Evolutionary conservation across 169 alveolate species (phyloP).

Genomic region (Besnoitia besnoiti): DNA sequence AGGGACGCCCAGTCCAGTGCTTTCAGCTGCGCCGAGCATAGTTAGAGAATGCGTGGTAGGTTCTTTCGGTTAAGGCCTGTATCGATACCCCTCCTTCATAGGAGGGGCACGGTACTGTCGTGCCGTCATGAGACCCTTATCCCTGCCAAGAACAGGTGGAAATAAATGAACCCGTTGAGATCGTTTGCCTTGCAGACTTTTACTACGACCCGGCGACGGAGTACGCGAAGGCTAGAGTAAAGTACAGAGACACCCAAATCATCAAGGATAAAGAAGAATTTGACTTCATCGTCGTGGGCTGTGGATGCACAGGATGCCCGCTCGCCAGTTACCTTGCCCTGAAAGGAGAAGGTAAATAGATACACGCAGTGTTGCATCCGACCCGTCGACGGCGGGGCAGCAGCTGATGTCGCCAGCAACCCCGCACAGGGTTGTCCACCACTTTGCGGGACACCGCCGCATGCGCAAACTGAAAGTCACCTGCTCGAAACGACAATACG

Average conservation of each 20-base stretch:
- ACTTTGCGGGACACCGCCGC: not conserved
- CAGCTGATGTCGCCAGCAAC: not conserved
- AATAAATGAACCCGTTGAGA: too few relatives aligned
- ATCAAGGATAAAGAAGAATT: constrained; percentile 39
- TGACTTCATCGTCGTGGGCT: constrained; percentile 78
- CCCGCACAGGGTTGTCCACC: not conserved
- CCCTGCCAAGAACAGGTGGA: too few relatives aligned
- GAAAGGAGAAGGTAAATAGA: constrained; percentile 6
- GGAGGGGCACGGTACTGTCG: too few relatives aligned
- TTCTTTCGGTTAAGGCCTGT: too few relatives aligned
- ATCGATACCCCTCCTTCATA: too few relatives aligned
- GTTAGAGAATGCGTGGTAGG: too few relatives aligned
- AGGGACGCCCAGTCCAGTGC: not conserved
- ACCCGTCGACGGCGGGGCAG: not conserved
- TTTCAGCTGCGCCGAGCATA: too few relatives aligned
- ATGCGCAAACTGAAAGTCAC: not conserved
- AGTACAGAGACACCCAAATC: constrained; percentile 15
- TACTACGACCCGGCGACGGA: not conserved
- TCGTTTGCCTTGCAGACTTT: constrained; percentile 11
- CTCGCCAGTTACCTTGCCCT: constrained; percentile 64
- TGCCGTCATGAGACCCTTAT: too few relatives aligned
- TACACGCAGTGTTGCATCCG: too few relatives aligned
- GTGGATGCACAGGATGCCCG: constrained; percentile 82
- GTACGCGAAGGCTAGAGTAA: constrained; percentile 7
- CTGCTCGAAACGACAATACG: not conserved